Evolutionary conservation across 1,139 yeast species (phyloP), one percentile per base, ranked within the genome.

Genomic region (Scheffersomyces parashehatae): DNA sequence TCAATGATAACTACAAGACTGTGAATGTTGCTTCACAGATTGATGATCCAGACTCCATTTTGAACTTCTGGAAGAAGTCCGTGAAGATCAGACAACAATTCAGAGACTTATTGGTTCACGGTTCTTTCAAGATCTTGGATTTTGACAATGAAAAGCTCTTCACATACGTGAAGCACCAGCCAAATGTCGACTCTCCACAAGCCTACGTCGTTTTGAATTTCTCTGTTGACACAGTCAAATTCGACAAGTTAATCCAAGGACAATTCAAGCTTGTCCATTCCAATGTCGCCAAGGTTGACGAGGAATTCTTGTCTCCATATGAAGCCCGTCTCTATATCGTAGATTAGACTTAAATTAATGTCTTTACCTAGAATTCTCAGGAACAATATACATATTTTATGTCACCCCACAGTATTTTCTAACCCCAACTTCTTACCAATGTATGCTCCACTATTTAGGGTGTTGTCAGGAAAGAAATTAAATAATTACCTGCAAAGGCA

Each of bases 1-100:
- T 77, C 48, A 76, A 77, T 52, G 81, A 76, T 44, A 73, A 75
- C 52, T 79, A 75, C 60, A 64, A 60, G 47, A 73, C 70, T 37
- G 67, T 77, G 54, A 81, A 81, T 52, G 83, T 70, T 34, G 73
- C 67, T 12, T 54, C 65, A 1, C 83, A 81, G 58, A 53, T 66
- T 20, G 47, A 67, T 33, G 82, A 80, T 53, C 73, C 75, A 11
- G 50, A 68, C 38, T 78, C 84, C 1, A 70, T 78, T 12, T 67
- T 71, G 46, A 54, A 63, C 44, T 80, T 75, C 62, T 81, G 78
- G 73, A 64, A 65, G 45, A 62, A 64, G 48, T 65, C 75, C 5
- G 60, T 81, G 47, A 54, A 59, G 42, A 40, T 74, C 20, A 73
- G 86, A 63, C 77, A 77, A 55, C 56, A 61, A 31, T 55, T 68